phyloP scores from a whole-genome alignment of 768 basidiomycete genomes.

The Wakefieldia striispora region DNA sequence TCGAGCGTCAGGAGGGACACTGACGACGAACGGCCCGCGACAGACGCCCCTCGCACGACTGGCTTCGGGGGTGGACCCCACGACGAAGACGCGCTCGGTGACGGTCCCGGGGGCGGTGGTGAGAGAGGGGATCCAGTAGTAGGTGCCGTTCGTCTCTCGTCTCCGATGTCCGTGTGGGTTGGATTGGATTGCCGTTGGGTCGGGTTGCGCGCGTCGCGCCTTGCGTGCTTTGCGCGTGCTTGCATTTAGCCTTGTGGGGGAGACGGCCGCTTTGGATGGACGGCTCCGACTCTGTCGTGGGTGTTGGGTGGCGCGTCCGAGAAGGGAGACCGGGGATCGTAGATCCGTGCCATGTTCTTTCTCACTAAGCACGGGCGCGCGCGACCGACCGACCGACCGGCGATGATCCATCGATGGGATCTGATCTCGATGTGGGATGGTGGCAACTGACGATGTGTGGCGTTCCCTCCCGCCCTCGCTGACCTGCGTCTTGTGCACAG shows the following conservation, averaged over 20 bases:
- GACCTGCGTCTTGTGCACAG: constrained; percentile 19
- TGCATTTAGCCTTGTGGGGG: no score
- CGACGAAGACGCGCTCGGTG: constrained; percentile 18
- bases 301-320: not conserved
- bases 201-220: no score
- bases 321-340: not conserved
- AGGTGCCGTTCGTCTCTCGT: constrained; percentile 8
- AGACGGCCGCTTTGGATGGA: not conserved
- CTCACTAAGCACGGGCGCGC: no score
- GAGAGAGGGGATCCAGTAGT: constrained; percentile 33
- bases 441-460: no score
- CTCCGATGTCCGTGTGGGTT: not conserved
- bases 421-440: no score
- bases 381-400: no score
- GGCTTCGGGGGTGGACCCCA: constrained; percentile 43
- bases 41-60: constrained; percentile 44
- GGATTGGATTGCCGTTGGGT: no score
- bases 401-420: no score
- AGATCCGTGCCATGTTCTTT: not conserved
- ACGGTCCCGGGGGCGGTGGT: constrained; percentile 30
- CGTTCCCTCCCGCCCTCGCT: no score
- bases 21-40: not conserved
- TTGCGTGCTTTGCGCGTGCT: not conserved
- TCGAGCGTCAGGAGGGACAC: not conserved
- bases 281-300: constrained; percentile 12